These are phyloP conservation scores for Ascochyta pisi DNA, from an alignment of 2,329 filamentous ascomycete genomes.

Conservation along the genomic window DNA sequence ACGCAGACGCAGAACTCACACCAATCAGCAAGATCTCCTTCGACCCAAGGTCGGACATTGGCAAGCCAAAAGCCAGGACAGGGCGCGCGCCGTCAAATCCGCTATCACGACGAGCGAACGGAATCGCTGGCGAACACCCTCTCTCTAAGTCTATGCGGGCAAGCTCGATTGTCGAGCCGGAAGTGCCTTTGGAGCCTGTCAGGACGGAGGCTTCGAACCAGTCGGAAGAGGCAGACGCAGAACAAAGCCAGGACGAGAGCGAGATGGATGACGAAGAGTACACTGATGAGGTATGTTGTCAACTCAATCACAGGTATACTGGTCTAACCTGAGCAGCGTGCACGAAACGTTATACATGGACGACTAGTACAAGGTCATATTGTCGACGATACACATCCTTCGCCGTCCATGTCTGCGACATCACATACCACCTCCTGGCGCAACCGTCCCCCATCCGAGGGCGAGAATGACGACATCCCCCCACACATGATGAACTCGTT, in stretches of 20 bases:
- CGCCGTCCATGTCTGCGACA: slow-evolving; percentile 70
- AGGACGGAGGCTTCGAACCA: slow-evolving; percentile 28
- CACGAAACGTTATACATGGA: slow-evolving; percentile 88
- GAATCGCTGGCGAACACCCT: slow-evolving; percentile 36
- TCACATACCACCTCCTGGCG: slow-evolving; percentile 63
- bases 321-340: slow-evolving; percentile 58
- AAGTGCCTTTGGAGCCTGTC: slow-evolving; percentile 37
- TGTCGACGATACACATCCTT: slow-evolving; percentile 91
- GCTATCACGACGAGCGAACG: slow-evolving; percentile 40
- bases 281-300: slow-evolving; percentile 66
- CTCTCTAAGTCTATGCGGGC: slow-evolving; percentile 47
- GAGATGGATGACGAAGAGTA: slow-evolving; percentile 54
- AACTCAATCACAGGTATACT: not conserved
- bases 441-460: slow-evolving; percentile 53
- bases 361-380: slow-evolving; percentile 93
- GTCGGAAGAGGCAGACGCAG: slow-evolving; percentile 24
- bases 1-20: slow-evolving; percentile 45
- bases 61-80: slow-evolving; percentile 36
- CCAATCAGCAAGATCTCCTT: slow-evolving; percentile 33
- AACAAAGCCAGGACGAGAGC: slow-evolving; percentile 30
- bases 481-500: slow-evolving; percentile 85
- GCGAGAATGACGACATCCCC: slow-evolving; percentile 61
- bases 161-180: slow-evolving; percentile 43
- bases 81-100: slow-evolving; percentile 35
- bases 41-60: slow-evolving; percentile 35